A percentile compares a stretch with the other conserved stretches of the same genome.
phyloP scores from a whole-genome alignment of 495 filamentous ascomycete species.

The Neurospora intermedia region DNA sequence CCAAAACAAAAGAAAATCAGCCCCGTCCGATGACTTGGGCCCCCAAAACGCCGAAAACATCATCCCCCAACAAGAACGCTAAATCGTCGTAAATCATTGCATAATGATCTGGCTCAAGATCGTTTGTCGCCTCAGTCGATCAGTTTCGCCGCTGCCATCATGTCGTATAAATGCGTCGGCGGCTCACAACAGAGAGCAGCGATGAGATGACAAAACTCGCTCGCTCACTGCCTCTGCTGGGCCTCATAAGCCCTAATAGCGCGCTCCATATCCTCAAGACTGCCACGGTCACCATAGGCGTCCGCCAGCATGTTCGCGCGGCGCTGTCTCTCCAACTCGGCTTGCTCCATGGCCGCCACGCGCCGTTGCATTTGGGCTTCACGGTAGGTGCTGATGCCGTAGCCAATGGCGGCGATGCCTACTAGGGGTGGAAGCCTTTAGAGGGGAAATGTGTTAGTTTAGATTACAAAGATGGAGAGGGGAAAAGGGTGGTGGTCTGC shows the following conservation, averaged over 20 bases:
- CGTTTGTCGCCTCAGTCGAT: neutral
- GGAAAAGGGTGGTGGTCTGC: neutral
- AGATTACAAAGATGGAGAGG: neutral
- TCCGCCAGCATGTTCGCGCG: slow-evolving; percentile 30
- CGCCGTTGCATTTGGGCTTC: slow-evolving; percentile 15
- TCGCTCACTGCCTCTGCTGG: slow-evolving; percentile 9
- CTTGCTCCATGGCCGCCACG: slow-evolving; percentile 10
- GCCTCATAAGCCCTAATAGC: slow-evolving; percentile 45
- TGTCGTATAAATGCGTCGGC: neutral
- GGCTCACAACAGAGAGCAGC: neutral
- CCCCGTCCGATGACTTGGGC: neutral
- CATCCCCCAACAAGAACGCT: neutral
- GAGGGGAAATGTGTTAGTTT: neutral
- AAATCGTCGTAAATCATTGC: neutral
- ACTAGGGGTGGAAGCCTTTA: slow-evolving; percentile 29
- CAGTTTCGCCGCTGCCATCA: neutral
- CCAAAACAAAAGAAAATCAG: neutral
- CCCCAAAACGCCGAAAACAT: neutral
- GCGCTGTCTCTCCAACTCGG: slow-evolving; percentile 16
- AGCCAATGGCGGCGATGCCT: slow-evolving; percentile 30
- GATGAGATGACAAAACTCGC: neutral
- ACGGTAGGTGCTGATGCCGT: slow-evolving; percentile 29
- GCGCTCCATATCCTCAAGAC: slow-evolving; percentile 44
- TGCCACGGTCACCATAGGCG: slow-evolving; percentile 49
- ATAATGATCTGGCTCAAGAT: neutral